Conservation (phyloP, 306 rosid species). For the Vigna radiata region DNA sequence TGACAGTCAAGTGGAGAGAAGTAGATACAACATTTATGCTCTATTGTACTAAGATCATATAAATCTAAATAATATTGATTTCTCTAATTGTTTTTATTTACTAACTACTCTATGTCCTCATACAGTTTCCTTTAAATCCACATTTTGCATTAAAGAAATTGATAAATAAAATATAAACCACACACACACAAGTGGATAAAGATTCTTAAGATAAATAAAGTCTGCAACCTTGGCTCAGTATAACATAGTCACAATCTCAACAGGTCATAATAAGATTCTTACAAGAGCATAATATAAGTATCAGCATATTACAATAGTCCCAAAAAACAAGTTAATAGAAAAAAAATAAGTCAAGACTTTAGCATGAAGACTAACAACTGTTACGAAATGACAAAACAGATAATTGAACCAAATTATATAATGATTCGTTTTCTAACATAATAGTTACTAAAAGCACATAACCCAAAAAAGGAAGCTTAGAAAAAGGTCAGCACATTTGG, state of each 20-base stretch:
- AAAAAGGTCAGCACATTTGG: not conserved
- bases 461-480: constrained; percentile 3
- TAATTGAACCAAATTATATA: constrained; percentile 7
- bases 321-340: not conserved
- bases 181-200: not conserved
- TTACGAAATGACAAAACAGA: constrained; percentile 23
- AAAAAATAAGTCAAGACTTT: constrained; percentile 11
- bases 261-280: not conserved
- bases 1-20: constrained; percentile 23
- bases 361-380: constrained; percentile 16
- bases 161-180: constrained; percentile 19
- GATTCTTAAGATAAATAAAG: constrained; percentile 30
- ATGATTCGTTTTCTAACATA: constrained; percentile 27
- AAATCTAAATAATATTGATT: constrained; percentile 4
- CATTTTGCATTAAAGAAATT: constrained; percentile 7
- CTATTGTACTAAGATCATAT: constrained; percentile 1
- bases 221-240: constrained; percentile 13
- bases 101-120: not conserved
- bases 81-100: constrained; percentile 14
- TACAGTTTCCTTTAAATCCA: not conserved
- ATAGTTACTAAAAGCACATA: not conserved
- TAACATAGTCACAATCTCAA: not conserved
- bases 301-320: not conserved
- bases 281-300: not conserved
- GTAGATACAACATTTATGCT: constrained; percentile 7